A percentile compares a stretch with the other conserved stretches of the same genome.
Evolutionary conservation across 139 green algal species (phyloP).

Genomic region (Mesostigma viride): DNA sequence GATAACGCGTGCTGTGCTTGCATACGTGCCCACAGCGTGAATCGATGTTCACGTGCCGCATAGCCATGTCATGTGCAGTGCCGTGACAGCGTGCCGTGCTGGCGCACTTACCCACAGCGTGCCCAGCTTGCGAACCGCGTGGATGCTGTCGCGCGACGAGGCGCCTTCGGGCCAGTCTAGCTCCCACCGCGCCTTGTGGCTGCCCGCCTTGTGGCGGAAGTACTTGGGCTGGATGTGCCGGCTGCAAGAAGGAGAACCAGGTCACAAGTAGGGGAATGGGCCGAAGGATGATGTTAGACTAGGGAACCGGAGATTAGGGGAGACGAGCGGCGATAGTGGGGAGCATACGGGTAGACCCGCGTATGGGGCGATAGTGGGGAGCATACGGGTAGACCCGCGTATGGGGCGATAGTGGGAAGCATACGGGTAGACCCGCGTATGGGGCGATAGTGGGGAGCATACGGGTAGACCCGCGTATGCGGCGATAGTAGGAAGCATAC

Average conservation of each 20-base stretch:
- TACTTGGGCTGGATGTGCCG: constrained; percentile 28
- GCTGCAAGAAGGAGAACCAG: constrained; percentile 6
- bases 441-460: too few species aligned
- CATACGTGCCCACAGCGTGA: too few species aligned
- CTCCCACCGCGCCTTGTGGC: too few species aligned
- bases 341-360: background rate
- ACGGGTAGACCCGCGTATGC: too few species aligned
- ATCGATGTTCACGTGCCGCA: too few species aligned
- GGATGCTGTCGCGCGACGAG: constrained; percentile 53
- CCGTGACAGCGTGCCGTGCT: background rate
- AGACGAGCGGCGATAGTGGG: background rate
- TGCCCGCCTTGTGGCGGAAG: constrained; percentile 28
- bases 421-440: too few species aligned
- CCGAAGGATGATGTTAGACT: background rate
- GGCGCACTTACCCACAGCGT: constrained; percentile 9
- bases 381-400: too few species aligned
- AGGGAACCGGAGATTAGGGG: background rate
- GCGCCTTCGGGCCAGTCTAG: constrained; percentile 69
- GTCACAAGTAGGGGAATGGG: background rate
- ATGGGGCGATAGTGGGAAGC: too few species aligned
- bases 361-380: too few species aligned
- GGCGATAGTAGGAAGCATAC: too few species aligned
- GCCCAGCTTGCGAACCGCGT: constrained; percentile 50
- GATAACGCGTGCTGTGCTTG: too few species aligned
- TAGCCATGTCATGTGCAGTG: background rate